Evolutionary conservation across 768 basidiomycete genomes (phyloP).

Genomic region (Grammothele lineata): DNA sequence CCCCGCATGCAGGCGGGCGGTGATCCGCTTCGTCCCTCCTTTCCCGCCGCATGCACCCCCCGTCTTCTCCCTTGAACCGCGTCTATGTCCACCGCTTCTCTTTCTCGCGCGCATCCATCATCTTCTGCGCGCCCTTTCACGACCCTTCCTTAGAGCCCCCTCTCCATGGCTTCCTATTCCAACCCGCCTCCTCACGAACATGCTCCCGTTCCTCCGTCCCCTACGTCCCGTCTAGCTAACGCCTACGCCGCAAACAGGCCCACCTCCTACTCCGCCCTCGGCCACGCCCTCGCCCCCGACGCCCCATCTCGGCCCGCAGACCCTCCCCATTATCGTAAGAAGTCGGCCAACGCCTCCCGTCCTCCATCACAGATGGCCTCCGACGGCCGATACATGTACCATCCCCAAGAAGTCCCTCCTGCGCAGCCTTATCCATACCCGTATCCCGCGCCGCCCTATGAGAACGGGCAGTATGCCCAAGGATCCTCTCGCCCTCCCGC

Average conservation of each 20-base stretch:
- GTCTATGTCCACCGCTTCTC: background rate
- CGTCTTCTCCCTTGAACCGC: constrained; percentile 1
- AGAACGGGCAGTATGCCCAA: constrained; percentile 25
- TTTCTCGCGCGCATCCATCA: background rate
- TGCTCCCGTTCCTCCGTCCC: too few species aligned
- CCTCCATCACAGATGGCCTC: constrained; percentile 38
- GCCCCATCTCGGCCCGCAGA: constrained; percentile 5
- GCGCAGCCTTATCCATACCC: constrained; percentile 46
- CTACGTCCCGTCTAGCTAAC: too few species aligned
- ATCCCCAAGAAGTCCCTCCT: constrained; percentile 35
- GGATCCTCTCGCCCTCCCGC: constrained; percentile 20
- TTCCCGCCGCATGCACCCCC: background rate
- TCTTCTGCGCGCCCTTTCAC: constrained; percentile 13
- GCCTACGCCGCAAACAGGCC: constrained; percentile 8
- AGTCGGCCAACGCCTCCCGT: constrained; percentile 2
- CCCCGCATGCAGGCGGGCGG: constrained; percentile 3
- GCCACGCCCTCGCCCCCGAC: constrained; percentile 15
- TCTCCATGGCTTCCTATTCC: background rate
- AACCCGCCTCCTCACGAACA: constrained; percentile 1
- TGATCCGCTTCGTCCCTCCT: background rate
- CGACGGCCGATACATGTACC: constrained; percentile 55
- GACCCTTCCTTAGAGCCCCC: constrained; percentile 11
- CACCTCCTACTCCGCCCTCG: constrained; percentile 19
- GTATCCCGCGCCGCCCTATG: constrained; percentile 30
- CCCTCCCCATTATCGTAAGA: constrained; percentile 3